A percentile compares a stretch with the other conserved stretches of the same genome.
Conservation (phyloP, 2,329 filamentous ascomycete species). For the Aureobasidium subglaciale region DNA sequence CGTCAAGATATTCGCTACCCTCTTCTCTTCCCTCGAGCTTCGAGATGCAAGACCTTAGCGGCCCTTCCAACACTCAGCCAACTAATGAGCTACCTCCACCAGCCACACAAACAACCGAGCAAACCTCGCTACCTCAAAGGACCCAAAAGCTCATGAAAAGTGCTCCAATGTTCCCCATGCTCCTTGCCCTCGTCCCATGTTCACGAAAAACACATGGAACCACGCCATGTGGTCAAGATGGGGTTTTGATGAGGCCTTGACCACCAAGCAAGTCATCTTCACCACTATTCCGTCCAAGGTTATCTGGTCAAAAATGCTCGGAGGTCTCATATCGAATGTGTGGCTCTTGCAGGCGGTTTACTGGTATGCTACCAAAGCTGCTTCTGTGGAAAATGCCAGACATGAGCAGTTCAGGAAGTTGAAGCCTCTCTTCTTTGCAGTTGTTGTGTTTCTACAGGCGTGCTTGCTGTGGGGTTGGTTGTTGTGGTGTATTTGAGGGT, state of each 20-base stretch:
- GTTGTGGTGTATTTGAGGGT: neutral
- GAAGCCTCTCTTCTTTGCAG: neutral
- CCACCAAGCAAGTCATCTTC: neutral
- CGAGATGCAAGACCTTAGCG: neutral
- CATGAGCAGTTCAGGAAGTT: neutral
- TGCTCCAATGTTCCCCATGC: neutral
- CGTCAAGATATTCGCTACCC: neutral
- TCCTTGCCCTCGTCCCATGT: neutral
- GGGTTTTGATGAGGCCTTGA: neutral
- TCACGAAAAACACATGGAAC: neutral
- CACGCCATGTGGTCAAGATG: neutral
- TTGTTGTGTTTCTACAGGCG: neutral
- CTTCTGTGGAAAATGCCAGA: neutral
- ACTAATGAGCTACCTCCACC: neutral
- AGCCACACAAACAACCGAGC: neutral
- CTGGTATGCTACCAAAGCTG: neutral
- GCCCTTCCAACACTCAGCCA: neutral
- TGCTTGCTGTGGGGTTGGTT: neutral
- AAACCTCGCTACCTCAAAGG: neutral
- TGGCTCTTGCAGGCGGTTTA: neutral
- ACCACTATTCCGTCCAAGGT: neutral
- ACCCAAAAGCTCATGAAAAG: too few species aligned
- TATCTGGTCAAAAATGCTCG: neutral
- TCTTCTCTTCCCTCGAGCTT: neutral
- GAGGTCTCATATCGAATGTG: neutral